phyloP scores from a whole-genome alignment of 495 filamentous ascomycete species.

The Penicillium turbatum region DNA sequence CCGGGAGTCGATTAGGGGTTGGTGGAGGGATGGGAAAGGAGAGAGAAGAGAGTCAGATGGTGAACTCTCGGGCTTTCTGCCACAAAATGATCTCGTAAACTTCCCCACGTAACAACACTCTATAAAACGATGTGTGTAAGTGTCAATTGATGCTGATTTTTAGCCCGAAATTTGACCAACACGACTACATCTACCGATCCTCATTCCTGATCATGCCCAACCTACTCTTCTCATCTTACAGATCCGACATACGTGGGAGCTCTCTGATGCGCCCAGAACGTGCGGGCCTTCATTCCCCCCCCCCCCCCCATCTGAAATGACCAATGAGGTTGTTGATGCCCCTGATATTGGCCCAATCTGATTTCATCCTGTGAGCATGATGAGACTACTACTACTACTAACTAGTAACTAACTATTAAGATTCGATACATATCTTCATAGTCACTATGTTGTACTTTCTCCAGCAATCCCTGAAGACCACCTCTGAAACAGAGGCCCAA shows the following conservation, averaged over 20 bases:
- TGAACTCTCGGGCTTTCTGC: slow-evolving; percentile 2
- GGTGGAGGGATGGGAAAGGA: slow-evolving; percentile 5
- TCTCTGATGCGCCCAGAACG: slow-evolving; percentile 1
- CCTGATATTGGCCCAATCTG: background rate
- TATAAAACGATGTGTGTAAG: background rate
- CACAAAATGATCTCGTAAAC: background rate
- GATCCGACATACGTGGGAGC: background rate
- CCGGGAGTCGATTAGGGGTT: background rate
- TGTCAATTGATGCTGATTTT: background rate
- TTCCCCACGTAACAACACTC: slow-evolving; percentile 1
- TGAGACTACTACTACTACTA: background rate
- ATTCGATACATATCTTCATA: too few relatives aligned
- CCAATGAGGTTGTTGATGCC: background rate
- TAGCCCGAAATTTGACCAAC: background rate
- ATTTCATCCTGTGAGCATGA: background rate
- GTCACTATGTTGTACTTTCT: too few relatives aligned
- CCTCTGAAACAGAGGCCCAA: background rate
- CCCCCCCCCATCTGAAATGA: background rate
- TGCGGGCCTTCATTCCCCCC: slow-evolving; percentile 3
- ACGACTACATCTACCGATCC: too few relatives aligned
- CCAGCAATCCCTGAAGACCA: background rate
- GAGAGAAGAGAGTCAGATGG: background rate
- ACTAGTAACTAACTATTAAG: background rate
- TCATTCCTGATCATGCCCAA: background rate
- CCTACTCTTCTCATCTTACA: background rate